Base-by-base conservation (phyloP, 768 basidiomycete genomes). In the Chalciporus sphaerocephalus region DNA sequence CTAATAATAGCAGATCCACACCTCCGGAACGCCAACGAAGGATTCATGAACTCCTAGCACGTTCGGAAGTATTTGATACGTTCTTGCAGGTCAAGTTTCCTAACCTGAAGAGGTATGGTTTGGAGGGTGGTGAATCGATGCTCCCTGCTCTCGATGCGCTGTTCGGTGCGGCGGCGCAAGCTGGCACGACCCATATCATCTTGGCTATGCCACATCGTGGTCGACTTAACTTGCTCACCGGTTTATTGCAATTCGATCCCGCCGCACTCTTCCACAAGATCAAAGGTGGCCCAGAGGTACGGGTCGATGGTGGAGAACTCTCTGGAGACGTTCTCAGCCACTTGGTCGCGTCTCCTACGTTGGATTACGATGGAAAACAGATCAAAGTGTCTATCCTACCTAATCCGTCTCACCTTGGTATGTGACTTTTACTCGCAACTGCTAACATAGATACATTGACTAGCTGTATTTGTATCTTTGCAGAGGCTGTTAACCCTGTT, bases 61-160 rank as follows among this genome's bases (percentile, higher is more conserved):
- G 76, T 23, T 90, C 85, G 49, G 92, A 95, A 61, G 80, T 83
- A 24, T 76, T 94, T 37, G 93, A 95, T 56, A 78, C 81, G 55
- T 95, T 92, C 60, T 67, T 92, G 35, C 90, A 92, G 57, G 71
- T 79, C 42, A 92, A 92, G 64, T 95, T 94, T 59, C 92, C 92
- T 1, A 93, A 91, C 65, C 56, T 89, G 61, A 89, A 88, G 66
- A 77, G 87, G 58, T 91, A 91, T 63, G 92, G 89, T 0, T 73
- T 94, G 28, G 92, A 96, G 65, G 93, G 93, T 3, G 93, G 87
- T 2, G 93, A 95, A 69, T 91, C 89, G 3, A 94, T 95, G 92
- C 66, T 96, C 20, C 87, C 91, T 4, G 92, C 91, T 1, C 69
- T 95, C 2, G 89, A 93, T 48, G 71, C 79, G 0, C 64, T 96